Evolutionary conservation across 352 stramenopile genomes (phyloP).

Genomic region (Pythium brachiatum): DNA sequence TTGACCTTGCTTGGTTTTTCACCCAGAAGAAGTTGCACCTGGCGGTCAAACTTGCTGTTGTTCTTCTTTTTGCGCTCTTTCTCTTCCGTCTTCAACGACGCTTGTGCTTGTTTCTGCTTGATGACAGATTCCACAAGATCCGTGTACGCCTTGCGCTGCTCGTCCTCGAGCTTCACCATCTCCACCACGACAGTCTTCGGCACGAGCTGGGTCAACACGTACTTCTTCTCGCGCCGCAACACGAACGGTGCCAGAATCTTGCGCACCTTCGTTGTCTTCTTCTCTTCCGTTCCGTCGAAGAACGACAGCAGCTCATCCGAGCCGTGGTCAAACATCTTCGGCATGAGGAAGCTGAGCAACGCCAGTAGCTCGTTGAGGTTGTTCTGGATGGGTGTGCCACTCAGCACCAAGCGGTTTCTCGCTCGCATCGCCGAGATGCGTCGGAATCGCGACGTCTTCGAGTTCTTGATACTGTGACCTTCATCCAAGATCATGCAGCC

Average conservation of each 20-base stretch:
- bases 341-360: constrained; percentile 91
- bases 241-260: constrained; percentile 98
- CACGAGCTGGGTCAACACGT: constrained; percentile 92
- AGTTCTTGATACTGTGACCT: constrained; percentile 93
- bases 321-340: constrained; percentile 85
- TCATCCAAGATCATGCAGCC: constrained; percentile 95
- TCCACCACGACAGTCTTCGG: constrained; percentile 84
- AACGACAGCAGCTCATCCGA: constrained; percentile 79
- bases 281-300: constrained; percentile 78
- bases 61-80: constrained; percentile 65
- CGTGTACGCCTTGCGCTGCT: constrained; percentile 89
- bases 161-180: constrained; percentile 72
- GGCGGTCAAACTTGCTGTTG: constrained; percentile 40
- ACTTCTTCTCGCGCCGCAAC: constrained; percentile 94
- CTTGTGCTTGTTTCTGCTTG: constrained; percentile 50
- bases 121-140: constrained; percentile 63
- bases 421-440: constrained; percentile 78
- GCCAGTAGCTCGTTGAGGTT: constrained; percentile 86
- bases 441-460: constrained; percentile 87
- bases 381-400: constrained; percentile 90
- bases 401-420: constrained; percentile 75
- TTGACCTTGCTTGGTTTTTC: constrained; percentile 13
- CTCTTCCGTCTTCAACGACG: constrained; percentile 38
- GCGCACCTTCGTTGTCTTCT: constrained; percentile 82
- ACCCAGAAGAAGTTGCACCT: constrained; percentile 48